Evolutionary conservation across 106 monocot species (phyloP).

Genomic region (Platanthera zijinensis): DNA sequence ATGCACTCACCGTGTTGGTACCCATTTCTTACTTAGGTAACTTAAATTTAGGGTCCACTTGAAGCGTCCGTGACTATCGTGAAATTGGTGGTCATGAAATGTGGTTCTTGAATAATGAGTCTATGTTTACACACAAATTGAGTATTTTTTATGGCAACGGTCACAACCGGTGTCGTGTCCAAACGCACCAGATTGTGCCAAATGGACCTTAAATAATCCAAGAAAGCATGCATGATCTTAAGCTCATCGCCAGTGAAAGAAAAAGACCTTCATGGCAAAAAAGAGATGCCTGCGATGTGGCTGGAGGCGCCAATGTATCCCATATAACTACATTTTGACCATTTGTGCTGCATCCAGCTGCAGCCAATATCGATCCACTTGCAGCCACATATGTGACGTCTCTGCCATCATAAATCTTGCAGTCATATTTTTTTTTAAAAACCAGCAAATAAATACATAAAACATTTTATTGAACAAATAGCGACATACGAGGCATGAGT

Average conservation of each 20-base stretch:
- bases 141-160: no score
- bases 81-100: no score
- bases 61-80: no score
- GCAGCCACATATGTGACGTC: conserved; percentile 66
- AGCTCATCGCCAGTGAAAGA: not conserved
- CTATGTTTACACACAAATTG: no score
- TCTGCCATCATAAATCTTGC: conserved; percentile 30
- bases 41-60: no score
- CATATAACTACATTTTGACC: conserved; percentile 76
- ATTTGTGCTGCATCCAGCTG: conserved; percentile 74
- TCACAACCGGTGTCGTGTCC: no score
- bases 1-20: no score
- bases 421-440: not conserved
- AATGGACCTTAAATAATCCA: no score
- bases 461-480: not conserved
- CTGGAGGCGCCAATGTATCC: conserved; percentile 88
- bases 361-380: conserved; percentile 90
- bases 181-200: no score
- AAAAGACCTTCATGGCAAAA: conserved; percentile 90
- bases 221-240: no score
- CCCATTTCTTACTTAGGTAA: no score
- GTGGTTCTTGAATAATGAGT: no score
- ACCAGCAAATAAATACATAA: not conserved
- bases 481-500: conserved; percentile 79
- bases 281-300: conserved; percentile 74